A percentile compares a stretch with the other conserved stretches of the same genome.
These are phyloP conservation scores for Lindgomyces ingoldianus DNA, from an alignment of 495 filamentous ascomycete genomes.

Conservation along the genomic window DNA sequence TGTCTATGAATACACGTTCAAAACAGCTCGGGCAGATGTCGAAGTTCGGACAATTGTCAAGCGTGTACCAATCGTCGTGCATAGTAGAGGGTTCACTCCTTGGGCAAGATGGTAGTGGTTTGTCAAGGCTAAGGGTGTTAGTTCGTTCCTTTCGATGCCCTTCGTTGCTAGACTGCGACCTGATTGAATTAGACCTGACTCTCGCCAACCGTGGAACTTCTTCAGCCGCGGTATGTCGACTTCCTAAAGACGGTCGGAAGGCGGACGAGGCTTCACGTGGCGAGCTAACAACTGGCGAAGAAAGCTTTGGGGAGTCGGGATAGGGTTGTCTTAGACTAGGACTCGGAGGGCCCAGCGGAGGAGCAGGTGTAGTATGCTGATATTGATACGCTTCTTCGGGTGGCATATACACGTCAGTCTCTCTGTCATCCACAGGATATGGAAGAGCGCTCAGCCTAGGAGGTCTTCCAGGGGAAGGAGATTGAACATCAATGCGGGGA, in stretches of 20 bases:
- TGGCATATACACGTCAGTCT: conserved; percentile 26
- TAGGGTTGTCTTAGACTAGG: conserved; percentile 1
- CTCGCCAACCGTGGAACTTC: conserved; percentile 24
- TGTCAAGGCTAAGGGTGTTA: conserved; percentile 10
- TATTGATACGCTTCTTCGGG: conserved; percentile 31
- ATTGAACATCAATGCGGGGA: conserved; percentile 34
- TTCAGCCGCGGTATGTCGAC: conserved; percentile 21
- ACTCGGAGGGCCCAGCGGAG: neutral
- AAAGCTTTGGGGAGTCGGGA: conserved; percentile 19
- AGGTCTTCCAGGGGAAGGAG: conserved; percentile 30
- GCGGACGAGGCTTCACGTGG: conserved; percentile 13
- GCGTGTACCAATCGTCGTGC: conserved; percentile 66
- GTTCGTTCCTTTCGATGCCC: conserved; percentile 19
- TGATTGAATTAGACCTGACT: conserved; percentile 19
- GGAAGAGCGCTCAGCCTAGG: conserved; percentile 20
- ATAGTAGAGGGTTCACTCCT: conserved; percentile 52
- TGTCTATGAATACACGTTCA: conserved; percentile 54
- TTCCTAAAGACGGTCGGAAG: conserved; percentile 10
- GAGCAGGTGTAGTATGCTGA: conserved; percentile 10
- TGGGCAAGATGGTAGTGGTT: conserved; percentile 55
- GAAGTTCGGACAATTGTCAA: conserved; percentile 56
- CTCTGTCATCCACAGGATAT: conserved; percentile 35
- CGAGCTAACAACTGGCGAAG: conserved; percentile 14
- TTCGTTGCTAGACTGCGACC: conserved; percentile 33
- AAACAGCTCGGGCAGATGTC: conserved; percentile 68